A percentile compares a stretch with the other conserved stretches of the same genome.
phyloP scores from a whole-genome alignment of 1,139 yeast genomes.

The Saccharomyces pastorianus region DNA sequence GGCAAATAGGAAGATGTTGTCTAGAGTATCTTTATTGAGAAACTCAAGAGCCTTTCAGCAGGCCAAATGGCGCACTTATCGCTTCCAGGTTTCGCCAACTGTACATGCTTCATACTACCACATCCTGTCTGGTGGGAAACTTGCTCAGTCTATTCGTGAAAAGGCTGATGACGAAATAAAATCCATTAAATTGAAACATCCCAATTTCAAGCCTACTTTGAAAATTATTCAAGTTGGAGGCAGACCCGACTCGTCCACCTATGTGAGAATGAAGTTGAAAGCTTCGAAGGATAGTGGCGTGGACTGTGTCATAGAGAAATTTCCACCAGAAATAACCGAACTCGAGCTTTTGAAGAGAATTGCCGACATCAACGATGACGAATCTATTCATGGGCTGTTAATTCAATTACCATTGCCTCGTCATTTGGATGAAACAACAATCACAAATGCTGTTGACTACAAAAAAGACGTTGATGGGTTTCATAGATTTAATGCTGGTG shows the following conservation, averaged over 20 bases:
- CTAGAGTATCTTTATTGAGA: slow-evolving; percentile 4
- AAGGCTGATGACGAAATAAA: slow-evolving; percentile 42
- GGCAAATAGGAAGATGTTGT: slow-evolving; percentile 3
- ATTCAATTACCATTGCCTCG: slow-evolving; percentile 69
- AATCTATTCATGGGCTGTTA: slow-evolving; percentile 58
- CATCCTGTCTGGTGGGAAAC: slow-evolving; percentile 34
- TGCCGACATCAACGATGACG: slow-evolving; percentile 51
- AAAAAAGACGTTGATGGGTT: slow-evolving; percentile 78
- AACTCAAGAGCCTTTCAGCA: background rate
- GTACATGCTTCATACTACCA: slow-evolving; percentile 22
- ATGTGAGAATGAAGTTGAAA: slow-evolving; percentile 65
- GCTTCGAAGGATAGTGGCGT: slow-evolving; percentile 67
- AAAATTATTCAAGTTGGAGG: slow-evolving; percentile 69
- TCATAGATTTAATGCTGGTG: slow-evolving; percentile 68
- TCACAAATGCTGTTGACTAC: slow-evolving; percentile 60
- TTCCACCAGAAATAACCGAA: slow-evolving; percentile 50
- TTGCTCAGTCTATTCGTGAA: slow-evolving; percentile 32
- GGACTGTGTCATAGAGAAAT: slow-evolving; percentile 47
- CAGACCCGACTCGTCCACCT: slow-evolving; percentile 70
- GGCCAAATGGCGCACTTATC: background rate
- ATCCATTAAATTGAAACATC: slow-evolving; percentile 40
- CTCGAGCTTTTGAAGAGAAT: slow-evolving; percentile 49
- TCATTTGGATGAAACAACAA: slow-evolving; percentile 57
- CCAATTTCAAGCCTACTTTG: slow-evolving; percentile 53
- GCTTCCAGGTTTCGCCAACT: background rate